Conservation (phyloP, 345 rosid species). For the Mercurialis annua region DNA sequence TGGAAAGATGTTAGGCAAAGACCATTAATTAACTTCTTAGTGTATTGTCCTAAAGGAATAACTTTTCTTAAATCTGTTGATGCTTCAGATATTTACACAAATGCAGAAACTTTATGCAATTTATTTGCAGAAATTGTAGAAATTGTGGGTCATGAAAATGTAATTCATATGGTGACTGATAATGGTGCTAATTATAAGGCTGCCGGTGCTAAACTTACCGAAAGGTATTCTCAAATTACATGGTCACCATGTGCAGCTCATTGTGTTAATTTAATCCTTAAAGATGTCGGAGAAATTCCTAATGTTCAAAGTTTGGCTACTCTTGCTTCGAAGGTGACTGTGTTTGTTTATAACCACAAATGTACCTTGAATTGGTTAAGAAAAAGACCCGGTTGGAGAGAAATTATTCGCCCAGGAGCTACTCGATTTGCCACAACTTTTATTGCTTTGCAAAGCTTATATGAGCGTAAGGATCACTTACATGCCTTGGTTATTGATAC, state of each 20-base stretch:
- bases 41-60: not conserved
- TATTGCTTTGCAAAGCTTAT: too few species aligned
- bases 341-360: too few species aligned
- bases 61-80: not conserved
- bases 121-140: not conserved
- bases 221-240: not conserved
- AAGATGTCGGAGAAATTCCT: too few species aligned
- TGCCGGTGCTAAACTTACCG: not conserved
- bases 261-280: too few species aligned
- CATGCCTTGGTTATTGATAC: too few species aligned
- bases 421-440: too few species aligned
- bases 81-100: not conserved
- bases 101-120: not conserved
- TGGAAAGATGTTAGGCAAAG: not conserved
- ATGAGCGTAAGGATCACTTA: too few species aligned
- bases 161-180: not conserved
- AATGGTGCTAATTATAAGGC: not conserved
- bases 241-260: not conserved
- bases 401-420: too few species aligned
- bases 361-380: too few species aligned
- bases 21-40: not conserved
- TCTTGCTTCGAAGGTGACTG: too few species aligned
- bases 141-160: not conserved
- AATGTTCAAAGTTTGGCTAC: too few species aligned
- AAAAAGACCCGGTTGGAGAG: too few species aligned